Conservation (phyloP, 495 filamentous ascomycete genomes). For the Podospora pseudopauciseta region DNA sequence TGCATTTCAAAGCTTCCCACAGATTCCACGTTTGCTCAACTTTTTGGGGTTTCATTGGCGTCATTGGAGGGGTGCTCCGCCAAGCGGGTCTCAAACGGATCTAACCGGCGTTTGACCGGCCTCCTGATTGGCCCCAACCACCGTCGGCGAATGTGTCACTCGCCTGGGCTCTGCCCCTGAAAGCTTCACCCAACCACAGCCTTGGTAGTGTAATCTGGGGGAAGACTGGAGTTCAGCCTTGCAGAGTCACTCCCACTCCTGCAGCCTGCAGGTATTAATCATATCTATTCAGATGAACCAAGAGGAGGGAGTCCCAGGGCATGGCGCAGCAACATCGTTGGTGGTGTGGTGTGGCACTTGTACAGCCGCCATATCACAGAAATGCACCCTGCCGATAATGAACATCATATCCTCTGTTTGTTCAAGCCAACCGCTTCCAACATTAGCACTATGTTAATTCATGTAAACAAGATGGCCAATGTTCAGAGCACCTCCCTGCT, state of each 20-base stretch:
- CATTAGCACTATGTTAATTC: not conserved
- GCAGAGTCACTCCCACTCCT: not conserved
- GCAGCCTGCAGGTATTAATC: not conserved
- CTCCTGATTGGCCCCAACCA: not conserved
- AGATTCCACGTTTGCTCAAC: constrained; percentile 11
- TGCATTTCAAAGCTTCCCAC: not conserved
- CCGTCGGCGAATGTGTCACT: not conserved
- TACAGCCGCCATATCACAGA: not conserved
- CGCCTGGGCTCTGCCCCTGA: not conserved
- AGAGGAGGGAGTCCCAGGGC: too few relatives aligned
- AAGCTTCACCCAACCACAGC: not conserved
- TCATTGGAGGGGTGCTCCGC: constrained; percentile 9
- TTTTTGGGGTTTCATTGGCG: not conserved
- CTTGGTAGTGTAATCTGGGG: not conserved
- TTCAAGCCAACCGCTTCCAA: not conserved
- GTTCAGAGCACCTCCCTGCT: not conserved
- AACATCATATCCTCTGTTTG: not conserved
- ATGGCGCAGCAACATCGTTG: not conserved
- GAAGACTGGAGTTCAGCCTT: not conserved
- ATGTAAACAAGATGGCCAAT: not conserved
- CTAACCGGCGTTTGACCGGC: constrained; percentile 8
- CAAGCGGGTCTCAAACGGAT: not conserved
- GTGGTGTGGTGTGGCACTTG: not conserved
- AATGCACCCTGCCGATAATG: not conserved
- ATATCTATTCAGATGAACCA: not conserved